Percentiles rank a stretch among this genome's conserved stretches.
phyloP scores from a whole-genome alignment of 441 rosid species.

The Erodium texanum region DNA sequence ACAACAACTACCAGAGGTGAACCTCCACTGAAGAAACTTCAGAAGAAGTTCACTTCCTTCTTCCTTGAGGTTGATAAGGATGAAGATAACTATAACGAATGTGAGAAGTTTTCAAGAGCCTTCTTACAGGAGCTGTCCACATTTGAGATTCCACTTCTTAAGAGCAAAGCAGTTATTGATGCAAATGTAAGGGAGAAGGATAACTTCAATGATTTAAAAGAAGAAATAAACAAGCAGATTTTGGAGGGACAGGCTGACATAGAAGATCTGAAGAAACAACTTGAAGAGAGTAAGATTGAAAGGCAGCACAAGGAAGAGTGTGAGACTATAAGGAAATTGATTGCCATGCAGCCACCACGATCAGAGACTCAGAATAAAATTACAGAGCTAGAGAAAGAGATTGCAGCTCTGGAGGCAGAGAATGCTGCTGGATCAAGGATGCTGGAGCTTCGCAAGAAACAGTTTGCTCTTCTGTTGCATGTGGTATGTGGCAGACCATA shows the following conservation, averaged over 20 bases:
- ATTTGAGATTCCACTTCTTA: constrained; percentile 78
- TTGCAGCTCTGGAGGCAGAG: constrained; percentile 63
- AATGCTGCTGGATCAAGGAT: constrained; percentile 64
- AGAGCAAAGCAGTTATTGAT: constrained; percentile 65
- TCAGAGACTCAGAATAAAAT: constrained; percentile 62
- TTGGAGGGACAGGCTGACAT: constrained; percentile 54
- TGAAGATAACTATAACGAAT: constrained; percentile 47
- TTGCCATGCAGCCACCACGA: constrained; percentile 70
- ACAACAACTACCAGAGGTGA: constrained; percentile 89
- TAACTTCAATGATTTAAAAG: constrained; percentile 62
- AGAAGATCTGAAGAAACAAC: constrained; percentile 69
- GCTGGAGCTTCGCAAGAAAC: constrained; percentile 81
- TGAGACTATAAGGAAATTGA: constrained; percentile 65
- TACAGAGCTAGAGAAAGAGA: constrained; percentile 56
- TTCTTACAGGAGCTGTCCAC: constrained; percentile 72
- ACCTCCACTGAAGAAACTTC: constrained; percentile 80
- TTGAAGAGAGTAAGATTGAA: constrained; percentile 75
- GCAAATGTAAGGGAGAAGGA: constrained; percentile 68
- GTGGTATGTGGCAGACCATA: constrained; percentile 44
- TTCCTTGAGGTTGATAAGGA: constrained; percentile 59
- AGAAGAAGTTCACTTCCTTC: constrained; percentile 73
- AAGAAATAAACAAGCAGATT: constrained; percentile 61
- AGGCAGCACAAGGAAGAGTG: constrained; percentile 90
- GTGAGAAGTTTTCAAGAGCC: constrained; percentile 56
- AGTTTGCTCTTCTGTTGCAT: constrained; percentile 69